These are phyloP conservation scores for Epichloe elymi DNA, from an alignment of 2,329 filamentous ascomycete species.

Conservation along the genomic window DNA sequence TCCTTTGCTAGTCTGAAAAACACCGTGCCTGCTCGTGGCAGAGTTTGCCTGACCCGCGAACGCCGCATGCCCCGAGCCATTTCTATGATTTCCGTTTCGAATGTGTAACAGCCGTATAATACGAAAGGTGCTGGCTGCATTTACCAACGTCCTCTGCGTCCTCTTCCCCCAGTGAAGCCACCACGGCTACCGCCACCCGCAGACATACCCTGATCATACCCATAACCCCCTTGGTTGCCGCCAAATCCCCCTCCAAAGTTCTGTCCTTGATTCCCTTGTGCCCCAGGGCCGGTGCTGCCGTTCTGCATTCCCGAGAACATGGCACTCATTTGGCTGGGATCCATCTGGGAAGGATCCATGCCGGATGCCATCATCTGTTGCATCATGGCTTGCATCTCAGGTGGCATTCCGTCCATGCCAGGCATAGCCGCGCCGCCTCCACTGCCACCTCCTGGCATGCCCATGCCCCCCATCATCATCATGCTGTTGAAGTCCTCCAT, in stretches of 20 bases:
- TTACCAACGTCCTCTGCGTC: slow-evolving; percentile 18
- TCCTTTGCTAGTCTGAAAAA: neutral
- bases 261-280: slow-evolving; percentile 37
- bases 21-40: neutral
- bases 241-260: slow-evolving; percentile 41
- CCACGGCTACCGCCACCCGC: slow-evolving; percentile 23
- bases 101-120: neutral
- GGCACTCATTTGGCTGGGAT: slow-evolving; percentile 41
- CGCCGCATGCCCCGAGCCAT: neutral
- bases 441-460: slow-evolving; percentile 26
- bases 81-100: neutral
- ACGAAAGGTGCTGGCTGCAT: neutral
- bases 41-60: neutral
- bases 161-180: slow-evolving; percentile 17
- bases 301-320: slow-evolving; percentile 49
- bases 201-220: slow-evolving; percentile 35
- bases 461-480: slow-evolving; percentile 50
- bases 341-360: slow-evolving; percentile 55
- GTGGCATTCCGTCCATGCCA: slow-evolving; percentile 49
- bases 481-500: slow-evolving; percentile 55
- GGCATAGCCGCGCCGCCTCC: slow-evolving; percentile 29
- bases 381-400: slow-evolving; percentile 57
- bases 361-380: slow-evolving; percentile 56
- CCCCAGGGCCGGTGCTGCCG: slow-evolving; percentile 26
- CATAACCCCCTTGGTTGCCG: slow-evolving; percentile 39